phyloP scores from a whole-genome alignment of 2,329 filamentous ascomycete genomes.

The Phialophora verrucosa region DNA sequence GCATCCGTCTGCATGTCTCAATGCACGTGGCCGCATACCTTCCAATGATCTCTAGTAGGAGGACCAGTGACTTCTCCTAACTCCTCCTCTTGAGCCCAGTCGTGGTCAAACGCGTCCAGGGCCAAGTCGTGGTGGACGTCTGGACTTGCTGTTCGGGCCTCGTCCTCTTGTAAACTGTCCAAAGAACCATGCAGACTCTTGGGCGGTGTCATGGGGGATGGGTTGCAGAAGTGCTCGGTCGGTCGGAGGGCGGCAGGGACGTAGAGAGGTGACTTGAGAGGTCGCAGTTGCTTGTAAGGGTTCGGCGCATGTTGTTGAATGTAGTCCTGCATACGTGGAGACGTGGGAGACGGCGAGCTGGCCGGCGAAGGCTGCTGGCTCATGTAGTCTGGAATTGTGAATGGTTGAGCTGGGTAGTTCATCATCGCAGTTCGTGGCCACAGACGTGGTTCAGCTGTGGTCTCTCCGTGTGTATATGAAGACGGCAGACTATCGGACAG shows the following conservation, averaged over 20 bases:
- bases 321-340: conserved; percentile 53
- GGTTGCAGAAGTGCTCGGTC: conserved; percentile 59
- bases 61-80: conserved; percentile 63
- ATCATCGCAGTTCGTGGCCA: conserved; percentile 31
- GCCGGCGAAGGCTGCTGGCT: conserved; percentile 50
- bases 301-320: conserved; percentile 41
- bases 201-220: conserved; percentile 55
- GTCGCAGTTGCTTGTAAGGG: conserved; percentile 63
- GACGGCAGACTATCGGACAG: neutral
- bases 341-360: conserved; percentile 58
- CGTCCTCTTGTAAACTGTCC: conserved; percentile 51
- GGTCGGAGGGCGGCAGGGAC: conserved; percentile 67
- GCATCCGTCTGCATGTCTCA: conserved; percentile 22
- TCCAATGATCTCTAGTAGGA: conserved; percentile 69
- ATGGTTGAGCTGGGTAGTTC: conserved; percentile 38
- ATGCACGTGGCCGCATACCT: conserved; percentile 51
- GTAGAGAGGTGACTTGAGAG: conserved; percentile 66
- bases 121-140: conserved; percentile 25
- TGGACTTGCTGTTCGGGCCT: conserved; percentile 40
- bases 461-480: neutral
- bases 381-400: conserved; percentile 40
- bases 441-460: neutral
- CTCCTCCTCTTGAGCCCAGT: conserved; percentile 46
- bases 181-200: conserved; percentile 62
- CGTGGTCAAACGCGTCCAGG: conserved; percentile 31